Base-by-base conservation (phyloP, 1,139 yeast species). In the Kodamaea derodonti region DNA sequence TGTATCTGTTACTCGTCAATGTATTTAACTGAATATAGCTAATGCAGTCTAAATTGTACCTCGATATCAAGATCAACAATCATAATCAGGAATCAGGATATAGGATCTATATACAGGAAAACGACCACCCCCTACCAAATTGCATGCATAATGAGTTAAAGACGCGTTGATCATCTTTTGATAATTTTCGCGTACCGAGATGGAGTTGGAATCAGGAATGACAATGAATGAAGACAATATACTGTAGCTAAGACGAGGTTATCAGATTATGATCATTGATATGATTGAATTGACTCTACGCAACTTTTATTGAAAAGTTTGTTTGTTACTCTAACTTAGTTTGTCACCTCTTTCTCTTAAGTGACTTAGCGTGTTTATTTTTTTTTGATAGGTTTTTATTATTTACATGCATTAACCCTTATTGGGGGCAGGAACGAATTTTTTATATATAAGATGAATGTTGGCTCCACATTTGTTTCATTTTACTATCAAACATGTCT, bases 401-500 rank as follows among this genome's bases (percentile, higher is more conserved):
- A 7, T 7, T 18, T 18, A 9, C 15, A 6, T 25, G 28, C 14
- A 25, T 13, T 14, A 25, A 25, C 28, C 28, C 28, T 25, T 25
- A 25, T 14, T 24, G 22, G 22, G 22, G 6, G 22, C 22, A n/a
- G n/a, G n/a, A n/a, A n/a, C n/a, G n/a, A n/a, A n/a, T n/a, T 18
- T 18, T 18, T 18, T 18, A 18, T 18, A 18, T 18, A 18, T 18
- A 18, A 18, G 22, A 7, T 7, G 22, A n/a, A n/a, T n/a, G 6
- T 18, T 18, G 9, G 22, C 6, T 18, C 22, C 22, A 18, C 9
- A 18, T 7, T 18, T 18, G 22, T n/a, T n/a, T n/a, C n/a, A n/a
- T n/a, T n/a, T n/a, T n/a, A n/a, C n/a, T n/a, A 18, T 24, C 14
- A 6, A 27, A 16, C 24, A 69, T 69, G 74, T 67, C 72, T 27